A percentile compares a stretch with the other conserved stretches of the same genome.
phyloP scores from a whole-genome alignment of 495 filamentous ascomycete genomes.

The Glonium stellatum region DNA sequence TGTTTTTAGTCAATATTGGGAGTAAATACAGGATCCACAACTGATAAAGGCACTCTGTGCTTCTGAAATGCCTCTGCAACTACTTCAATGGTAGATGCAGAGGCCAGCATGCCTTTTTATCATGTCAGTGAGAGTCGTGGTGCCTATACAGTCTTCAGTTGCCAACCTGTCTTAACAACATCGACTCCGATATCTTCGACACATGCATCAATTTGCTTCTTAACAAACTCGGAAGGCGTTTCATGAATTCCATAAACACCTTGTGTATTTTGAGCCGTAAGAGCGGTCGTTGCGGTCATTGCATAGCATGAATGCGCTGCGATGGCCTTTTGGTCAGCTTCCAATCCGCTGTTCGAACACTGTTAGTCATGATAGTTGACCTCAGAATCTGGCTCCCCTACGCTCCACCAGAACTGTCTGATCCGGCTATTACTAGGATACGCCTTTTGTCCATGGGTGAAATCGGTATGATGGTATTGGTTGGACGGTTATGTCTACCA shows the following conservation, averaged over 20 bases:
- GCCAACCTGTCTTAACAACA: slow-evolving; percentile 82
- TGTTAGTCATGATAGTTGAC: slow-evolving; percentile 7
- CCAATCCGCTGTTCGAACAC: slow-evolving; percentile 61
- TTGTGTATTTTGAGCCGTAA: slow-evolving; percentile 90
- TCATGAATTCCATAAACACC: slow-evolving; percentile 78
- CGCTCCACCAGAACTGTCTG: slow-evolving; percentile 83
- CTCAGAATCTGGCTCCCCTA: slow-evolving; percentile 43
- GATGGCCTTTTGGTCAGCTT: slow-evolving; percentile 93
- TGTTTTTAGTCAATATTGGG: neutral
- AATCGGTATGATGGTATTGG: neutral
- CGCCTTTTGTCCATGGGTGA: slow-evolving; percentile 31
- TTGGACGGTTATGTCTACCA: neutral
- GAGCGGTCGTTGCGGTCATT: slow-evolving; percentile 90
- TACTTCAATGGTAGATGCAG: slow-evolving; percentile 64
- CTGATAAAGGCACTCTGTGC: slow-evolving; percentile 54
- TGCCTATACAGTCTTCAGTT: too few relatives aligned
- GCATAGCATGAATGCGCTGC: slow-evolving; percentile 88
- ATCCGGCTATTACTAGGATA: slow-evolving; percentile 77
- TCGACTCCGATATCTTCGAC: slow-evolving; percentile 79
- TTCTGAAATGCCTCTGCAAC: slow-evolving; percentile 60
- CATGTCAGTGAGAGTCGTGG: neutral
- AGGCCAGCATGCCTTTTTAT: slow-evolving; percentile 76
- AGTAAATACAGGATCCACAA: slow-evolving; percentile 72
- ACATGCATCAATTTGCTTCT: slow-evolving; percentile 76
- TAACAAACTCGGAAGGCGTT: slow-evolving; percentile 69